These are phyloP conservation scores for Pyricularia pennisetigena DNA, from an alignment of 2,329 filamentous ascomycete species.

Conservation along the genomic window DNA sequence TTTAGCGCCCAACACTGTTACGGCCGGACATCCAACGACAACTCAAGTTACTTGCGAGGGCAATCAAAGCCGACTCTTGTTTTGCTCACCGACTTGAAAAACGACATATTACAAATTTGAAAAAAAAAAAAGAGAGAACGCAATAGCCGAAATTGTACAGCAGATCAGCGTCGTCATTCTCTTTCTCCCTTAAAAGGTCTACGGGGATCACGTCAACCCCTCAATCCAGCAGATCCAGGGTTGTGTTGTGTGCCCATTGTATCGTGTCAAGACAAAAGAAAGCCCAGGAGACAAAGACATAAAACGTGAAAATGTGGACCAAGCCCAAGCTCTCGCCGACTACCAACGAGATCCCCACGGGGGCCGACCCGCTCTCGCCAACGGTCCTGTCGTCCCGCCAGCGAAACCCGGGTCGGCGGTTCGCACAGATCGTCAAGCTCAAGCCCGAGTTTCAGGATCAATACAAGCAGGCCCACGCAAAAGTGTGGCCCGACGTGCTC, in stretches of 20 bases:
- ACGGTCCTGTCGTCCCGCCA: constrained; percentile 14
- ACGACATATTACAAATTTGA: not conserved
- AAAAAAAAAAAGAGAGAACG: not conserved
- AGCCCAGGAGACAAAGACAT: not conserved
- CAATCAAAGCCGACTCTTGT: not conserved
- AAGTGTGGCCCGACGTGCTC: constrained; percentile 69
- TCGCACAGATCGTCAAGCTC: constrained; percentile 65
- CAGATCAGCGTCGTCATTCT: not conserved
- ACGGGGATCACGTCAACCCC: not conserved
- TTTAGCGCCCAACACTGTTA: not conserved
- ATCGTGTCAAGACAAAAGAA: not conserved
- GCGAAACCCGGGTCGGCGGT: constrained; percentile 39
- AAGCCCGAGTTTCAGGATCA: constrained; percentile 54
- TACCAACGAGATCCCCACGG: not conserved
- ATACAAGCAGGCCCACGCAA: constrained; percentile 66
- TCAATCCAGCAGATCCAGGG: not conserved
- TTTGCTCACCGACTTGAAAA: not conserved
- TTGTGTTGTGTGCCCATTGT: not conserved
- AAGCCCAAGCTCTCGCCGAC: constrained; percentile 2
- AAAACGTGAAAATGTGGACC: constrained; percentile 7
- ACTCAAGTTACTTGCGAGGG: not conserved
- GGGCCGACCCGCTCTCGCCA: constrained; percentile 5
- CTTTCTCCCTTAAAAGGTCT: not conserved
- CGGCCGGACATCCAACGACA: not conserved
- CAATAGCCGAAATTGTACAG: not conserved